Evolutionary conservation across 345 rosid genomes (phyloP).

Genomic region (Sisymbrium altissimum): DNA sequence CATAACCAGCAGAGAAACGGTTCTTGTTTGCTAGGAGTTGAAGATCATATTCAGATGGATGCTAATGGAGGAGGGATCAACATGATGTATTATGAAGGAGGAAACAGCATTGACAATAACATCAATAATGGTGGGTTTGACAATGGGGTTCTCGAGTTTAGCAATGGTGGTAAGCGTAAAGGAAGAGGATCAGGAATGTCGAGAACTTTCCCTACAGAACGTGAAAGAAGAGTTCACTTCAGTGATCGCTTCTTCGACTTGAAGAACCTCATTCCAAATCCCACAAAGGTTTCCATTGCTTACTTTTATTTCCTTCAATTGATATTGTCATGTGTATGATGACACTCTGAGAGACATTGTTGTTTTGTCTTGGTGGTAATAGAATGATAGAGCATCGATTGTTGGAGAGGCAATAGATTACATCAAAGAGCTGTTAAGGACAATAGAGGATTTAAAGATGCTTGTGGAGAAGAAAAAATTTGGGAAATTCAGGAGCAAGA

Average conservation of each 20-base stretch:
- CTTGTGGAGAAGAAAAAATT: conserved; percentile 66
- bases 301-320: background rate
- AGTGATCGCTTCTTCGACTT: conserved; percentile 45
- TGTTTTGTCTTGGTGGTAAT: background rate
- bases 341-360: background rate
- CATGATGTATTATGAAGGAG: conserved; percentile 38
- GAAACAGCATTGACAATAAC: background rate
- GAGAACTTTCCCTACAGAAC: conserved; percentile 55
- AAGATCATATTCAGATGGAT: conserved; percentile 34
- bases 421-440: conserved; percentile 66
- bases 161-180: conserved; percentile 35
- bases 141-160: conserved; percentile 34
- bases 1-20: conserved; percentile 23
- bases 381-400: conserved; percentile 70
- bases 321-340: background rate
- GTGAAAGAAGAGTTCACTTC: conserved; percentile 58
- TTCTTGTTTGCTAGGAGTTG: conserved; percentile 36
- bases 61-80: conserved; percentile 24
- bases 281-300: conserved; percentile 47
- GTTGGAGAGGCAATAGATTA: conserved; percentile 73
- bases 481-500: conserved; percentile 52
- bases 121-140: conserved; percentile 31
- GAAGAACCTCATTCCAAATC: conserved; percentile 56
- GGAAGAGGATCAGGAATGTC: conserved; percentile 47
- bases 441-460: conserved; percentile 56